phyloP scores from a whole-genome alignment of 768 basidiomycete species.

The Pleurotus citrinopileatus region DNA sequence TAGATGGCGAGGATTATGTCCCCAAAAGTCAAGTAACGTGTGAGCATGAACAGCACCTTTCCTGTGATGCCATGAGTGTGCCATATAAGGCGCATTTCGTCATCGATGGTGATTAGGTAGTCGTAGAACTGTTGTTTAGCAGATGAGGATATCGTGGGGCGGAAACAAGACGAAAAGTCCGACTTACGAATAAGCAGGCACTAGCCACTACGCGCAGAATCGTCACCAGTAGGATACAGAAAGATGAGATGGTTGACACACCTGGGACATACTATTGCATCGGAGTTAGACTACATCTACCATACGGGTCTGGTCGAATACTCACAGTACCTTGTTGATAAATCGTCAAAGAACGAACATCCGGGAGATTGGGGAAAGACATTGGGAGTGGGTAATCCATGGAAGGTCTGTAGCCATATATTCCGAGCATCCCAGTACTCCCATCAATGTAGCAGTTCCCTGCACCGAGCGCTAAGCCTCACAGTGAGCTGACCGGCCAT shows the following conservation, averaged over 20 bases:
- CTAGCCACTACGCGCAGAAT: background rate
- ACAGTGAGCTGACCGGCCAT: too few species aligned
- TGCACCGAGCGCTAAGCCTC: background rate
- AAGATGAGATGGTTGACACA: background rate
- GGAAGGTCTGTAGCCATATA: too few species aligned
- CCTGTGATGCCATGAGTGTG: constrained; percentile 5
- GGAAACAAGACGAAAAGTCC: background rate
- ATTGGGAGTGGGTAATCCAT: too few species aligned
- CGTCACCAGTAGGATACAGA: background rate
- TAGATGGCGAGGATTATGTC: constrained; percentile 1
- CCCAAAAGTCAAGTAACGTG: constrained; percentile 5
- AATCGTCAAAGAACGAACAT: background rate
- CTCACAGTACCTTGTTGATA: background rate
- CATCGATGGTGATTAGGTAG: background rate
- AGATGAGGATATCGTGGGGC: background rate
- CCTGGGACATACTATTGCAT: background rate
- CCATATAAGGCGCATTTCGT: constrained; percentile 5
- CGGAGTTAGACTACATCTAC: background rate
- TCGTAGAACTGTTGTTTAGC: background rate
- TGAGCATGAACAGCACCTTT: constrained; percentile 9
- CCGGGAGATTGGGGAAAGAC: background rate
- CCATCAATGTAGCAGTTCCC: background rate
- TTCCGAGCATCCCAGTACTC: too few species aligned
- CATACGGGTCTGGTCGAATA: background rate
- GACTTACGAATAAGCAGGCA: background rate